Conservation (phyloP, 768 basidiomycete species). For the Pilatotrama ljubarskyi region DNA sequence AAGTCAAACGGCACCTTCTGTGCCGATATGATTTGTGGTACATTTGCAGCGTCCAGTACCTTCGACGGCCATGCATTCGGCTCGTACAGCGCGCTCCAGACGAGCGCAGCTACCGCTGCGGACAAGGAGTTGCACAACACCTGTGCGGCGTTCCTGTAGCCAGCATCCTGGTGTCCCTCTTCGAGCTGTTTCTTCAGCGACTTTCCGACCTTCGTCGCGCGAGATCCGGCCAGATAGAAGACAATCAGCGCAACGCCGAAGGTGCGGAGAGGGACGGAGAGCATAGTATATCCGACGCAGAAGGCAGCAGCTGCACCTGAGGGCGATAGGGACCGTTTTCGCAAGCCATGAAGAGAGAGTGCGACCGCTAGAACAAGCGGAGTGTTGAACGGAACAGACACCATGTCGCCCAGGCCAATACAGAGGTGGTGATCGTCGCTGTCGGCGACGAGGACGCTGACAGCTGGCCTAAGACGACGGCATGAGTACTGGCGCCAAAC, state of each 20-base stretch:
- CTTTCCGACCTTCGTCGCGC: slow-evolving; percentile 87
- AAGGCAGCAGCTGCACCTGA: slow-evolving; percentile 80
- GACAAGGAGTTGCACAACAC: slow-evolving; percentile 80
- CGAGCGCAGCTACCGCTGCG: slow-evolving; percentile 54
- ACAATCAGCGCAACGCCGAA: slow-evolving; percentile 69
- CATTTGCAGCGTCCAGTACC: slow-evolving; percentile 2
- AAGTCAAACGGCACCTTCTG: slow-evolving; percentile 36
- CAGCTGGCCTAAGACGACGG: neutral
- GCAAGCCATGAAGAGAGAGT: slow-evolving; percentile 68
- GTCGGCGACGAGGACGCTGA: neutral
- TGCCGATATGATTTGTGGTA: slow-evolving; percentile 12
- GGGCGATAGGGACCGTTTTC: slow-evolving; percentile 72
- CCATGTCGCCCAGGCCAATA: neutral
- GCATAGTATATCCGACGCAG: slow-evolving; percentile 68
- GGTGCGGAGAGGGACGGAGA: slow-evolving; percentile 64
- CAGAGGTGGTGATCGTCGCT: neutral
- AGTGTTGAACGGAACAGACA: slow-evolving; percentile 33
- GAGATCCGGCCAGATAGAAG: slow-evolving; percentile 79
- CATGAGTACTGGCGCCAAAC: neutral
- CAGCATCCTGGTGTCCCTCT: slow-evolving; percentile 72
- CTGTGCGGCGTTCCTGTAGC: slow-evolving; percentile 77
- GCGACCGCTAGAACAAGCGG: slow-evolving; percentile 43
- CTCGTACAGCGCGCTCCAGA: slow-evolving; percentile 66
- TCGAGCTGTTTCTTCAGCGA: slow-evolving; percentile 72
- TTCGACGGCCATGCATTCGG: slow-evolving; percentile 35